Percentiles rank a stretch among this genome's conserved stretches.
Evolutionary conservation across 352 stramenopile species (phyloP).

Genomic region (Globisporangium paroecandrum): DNA sequence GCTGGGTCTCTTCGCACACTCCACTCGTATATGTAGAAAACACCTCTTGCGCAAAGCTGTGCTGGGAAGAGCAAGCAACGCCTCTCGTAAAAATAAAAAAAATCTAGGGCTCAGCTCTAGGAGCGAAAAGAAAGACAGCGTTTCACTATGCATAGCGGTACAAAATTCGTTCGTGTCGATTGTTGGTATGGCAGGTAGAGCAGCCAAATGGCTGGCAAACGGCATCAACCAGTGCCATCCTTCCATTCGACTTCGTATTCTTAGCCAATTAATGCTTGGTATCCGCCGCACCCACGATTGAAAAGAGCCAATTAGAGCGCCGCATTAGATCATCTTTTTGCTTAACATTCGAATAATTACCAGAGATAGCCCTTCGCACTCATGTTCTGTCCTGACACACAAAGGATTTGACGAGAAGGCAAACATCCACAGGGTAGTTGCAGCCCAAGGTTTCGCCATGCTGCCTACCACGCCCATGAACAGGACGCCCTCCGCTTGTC

Average conservation of each 20-base stretch:
- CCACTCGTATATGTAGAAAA: too few relatives aligned
- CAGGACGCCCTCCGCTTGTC: neutral
- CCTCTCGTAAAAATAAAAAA: neutral
- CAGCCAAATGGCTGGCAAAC: neutral
- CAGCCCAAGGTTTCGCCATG: too few relatives aligned
- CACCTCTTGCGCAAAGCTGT: neutral
- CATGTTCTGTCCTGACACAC: too few relatives aligned
- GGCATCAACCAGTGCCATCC: too few relatives aligned
- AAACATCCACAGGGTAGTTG: too few relatives aligned
- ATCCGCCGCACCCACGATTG: neutral
- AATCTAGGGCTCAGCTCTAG: neutral
- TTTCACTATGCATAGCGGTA: neutral
- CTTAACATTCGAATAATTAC: neutral
- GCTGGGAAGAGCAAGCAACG: neutral
- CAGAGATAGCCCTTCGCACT: neutral
- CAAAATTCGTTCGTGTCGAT: neutral
- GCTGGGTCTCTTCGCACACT: neutral
- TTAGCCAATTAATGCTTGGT: neutral
- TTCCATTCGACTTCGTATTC: neutral
- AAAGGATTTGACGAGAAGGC: too few relatives aligned
- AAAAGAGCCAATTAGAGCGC: neutral
- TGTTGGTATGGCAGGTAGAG: neutral
- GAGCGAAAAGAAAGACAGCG: neutral
- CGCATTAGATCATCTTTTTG: conserved; percentile 1
- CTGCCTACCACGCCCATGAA: neutral